These are phyloP conservation scores for Geum urbanum DNA, from an alignment of 306 rosid species.

Conservation along the genomic window DNA sequence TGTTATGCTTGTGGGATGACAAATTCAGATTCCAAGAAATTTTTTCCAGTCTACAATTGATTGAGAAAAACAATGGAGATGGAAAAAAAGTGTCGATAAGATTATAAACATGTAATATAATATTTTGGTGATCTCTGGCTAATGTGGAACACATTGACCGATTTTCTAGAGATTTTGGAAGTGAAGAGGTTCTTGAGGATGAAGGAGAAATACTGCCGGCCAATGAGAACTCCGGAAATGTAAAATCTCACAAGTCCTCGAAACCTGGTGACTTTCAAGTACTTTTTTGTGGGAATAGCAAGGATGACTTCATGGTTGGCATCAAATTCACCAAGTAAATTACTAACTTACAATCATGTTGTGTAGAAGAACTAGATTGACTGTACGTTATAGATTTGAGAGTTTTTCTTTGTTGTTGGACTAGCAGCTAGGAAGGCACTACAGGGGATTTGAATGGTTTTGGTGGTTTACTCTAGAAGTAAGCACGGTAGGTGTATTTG, in stretches of 20 bases:
- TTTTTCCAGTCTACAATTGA: not conserved
- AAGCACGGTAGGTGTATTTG: not conserved
- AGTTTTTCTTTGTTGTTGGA: not conserved
- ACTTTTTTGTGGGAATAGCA: conserved; percentile 79
- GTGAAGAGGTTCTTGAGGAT: conserved; percentile 43
- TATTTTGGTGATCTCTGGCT: conserved; percentile 41
- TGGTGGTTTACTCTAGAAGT: not conserved
- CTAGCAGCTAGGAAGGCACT: not conserved
- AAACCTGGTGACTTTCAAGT: conserved; percentile 69
- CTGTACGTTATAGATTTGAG: not conserved
- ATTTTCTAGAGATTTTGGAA: conserved; percentile 64
- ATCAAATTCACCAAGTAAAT: conserved; percentile 82
- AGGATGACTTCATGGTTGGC: conserved; percentile 87
- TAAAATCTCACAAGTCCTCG: conserved; percentile 39
- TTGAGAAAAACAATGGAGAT: not conserved
- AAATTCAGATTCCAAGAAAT: not conserved
- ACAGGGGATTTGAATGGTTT: not conserved
- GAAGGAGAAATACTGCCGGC: conserved; percentile 25
- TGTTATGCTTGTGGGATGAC: not conserved
- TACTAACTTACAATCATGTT: not conserved
- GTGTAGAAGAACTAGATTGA: not conserved
- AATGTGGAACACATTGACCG: conserved; percentile 77
- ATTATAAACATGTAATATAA: conserved; percentile 15
- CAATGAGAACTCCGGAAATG: conserved; percentile 32
- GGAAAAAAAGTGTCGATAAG: not conserved